Conservation (phyloP, 257 asterid species). For the Forsythia suspensa region DNA sequence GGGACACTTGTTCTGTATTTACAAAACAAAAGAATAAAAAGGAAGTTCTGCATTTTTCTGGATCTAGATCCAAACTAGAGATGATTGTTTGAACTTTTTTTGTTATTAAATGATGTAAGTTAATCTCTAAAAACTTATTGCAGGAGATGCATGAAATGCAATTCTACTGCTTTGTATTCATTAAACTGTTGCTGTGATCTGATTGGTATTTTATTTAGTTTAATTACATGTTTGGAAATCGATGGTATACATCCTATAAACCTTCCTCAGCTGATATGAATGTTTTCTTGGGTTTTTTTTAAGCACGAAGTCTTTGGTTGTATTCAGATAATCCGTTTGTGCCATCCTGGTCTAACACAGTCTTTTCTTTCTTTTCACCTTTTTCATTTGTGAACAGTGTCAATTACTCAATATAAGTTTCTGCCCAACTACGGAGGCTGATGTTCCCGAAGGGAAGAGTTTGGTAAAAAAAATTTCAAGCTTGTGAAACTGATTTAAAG, state of each 20-base stretch:
- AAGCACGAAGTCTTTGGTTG: background rate
- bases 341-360: slow-evolving; percentile 12
- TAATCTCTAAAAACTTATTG: background rate
- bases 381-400: slow-evolving; percentile 53
- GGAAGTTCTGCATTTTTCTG: background rate
- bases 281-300: background rate
- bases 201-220: background rate
- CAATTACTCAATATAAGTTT: slow-evolving; percentile 76
- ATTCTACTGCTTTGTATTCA: background rate
- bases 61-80: background rate
- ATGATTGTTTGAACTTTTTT: background rate
- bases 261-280: background rate
- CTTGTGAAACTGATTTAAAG: background rate
- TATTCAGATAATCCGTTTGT: slow-evolving; percentile 4
- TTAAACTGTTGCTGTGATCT: background rate
- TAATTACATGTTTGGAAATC: background rate
- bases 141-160: background rate
- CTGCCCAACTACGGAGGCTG: slow-evolving; percentile 80
- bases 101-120: background rate
- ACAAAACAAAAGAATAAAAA: background rate
- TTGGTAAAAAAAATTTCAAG: slow-evolving; percentile 52
- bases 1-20: background rate
- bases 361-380: background rate
- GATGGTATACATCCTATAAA: background rate
- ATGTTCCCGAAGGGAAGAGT: slow-evolving; percentile 58